Conservation (phyloP, 2,329 filamentous ascomycete genomes). For the Tothia fuscella region DNA sequence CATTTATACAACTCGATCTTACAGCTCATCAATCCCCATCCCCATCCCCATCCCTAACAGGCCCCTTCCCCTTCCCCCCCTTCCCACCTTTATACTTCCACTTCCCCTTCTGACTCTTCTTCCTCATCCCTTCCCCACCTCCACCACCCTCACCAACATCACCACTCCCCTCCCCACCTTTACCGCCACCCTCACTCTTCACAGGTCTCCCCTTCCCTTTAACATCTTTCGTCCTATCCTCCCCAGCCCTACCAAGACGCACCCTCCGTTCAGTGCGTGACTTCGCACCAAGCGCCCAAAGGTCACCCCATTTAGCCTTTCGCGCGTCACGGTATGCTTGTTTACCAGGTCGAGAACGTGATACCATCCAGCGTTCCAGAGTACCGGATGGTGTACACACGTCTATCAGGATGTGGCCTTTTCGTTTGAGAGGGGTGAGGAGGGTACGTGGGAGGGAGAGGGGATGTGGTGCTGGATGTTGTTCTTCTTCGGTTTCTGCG, state of each 20-base stretch:
- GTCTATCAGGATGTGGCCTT: conserved; percentile 79
- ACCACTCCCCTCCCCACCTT: neutral
- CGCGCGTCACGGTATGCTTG: conserved; percentile 85
- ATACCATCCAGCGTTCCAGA: conserved; percentile 89
- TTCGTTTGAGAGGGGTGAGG: conserved; percentile 71
- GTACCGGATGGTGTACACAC: conserved; percentile 76
- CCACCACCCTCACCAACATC: conserved; percentile 5
- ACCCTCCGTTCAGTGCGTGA: neutral
- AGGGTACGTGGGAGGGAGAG: conserved; percentile 68
- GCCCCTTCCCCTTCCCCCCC: neutral
- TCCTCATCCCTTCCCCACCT: neutral
- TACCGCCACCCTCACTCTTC: neutral
- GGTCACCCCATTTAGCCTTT: conserved; percentile 81
- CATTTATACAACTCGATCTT: no score
- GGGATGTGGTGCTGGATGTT: conserved; percentile 21
- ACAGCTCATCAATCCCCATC: no score
- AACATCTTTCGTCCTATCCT: neutral
- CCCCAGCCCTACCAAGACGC: neutral
- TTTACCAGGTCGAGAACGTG: conserved; percentile 58
- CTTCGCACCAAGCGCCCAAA: conserved; percentile 69
- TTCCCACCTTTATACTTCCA: neutral
- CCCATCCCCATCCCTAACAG: neutral
- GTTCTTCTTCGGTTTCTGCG: neutral
- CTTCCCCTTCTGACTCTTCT: neutral
- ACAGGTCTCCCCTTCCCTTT: neutral